Base-by-base conservation (phyloP, 169 alveolate genomes). In the Cryptosporidium felis region DNA sequence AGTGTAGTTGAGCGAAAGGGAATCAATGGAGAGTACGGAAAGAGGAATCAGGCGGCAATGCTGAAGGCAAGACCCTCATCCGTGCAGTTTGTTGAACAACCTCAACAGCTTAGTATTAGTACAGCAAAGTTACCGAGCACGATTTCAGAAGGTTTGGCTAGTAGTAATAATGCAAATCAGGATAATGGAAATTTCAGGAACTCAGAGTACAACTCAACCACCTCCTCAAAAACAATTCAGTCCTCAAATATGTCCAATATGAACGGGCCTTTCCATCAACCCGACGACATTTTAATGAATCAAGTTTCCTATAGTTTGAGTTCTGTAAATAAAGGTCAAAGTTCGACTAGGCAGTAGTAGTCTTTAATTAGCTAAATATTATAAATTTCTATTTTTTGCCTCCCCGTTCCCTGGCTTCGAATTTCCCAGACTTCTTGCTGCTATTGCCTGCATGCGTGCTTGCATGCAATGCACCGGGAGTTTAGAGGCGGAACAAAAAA, bases 1-100 rank as follows among this genome's bases (percentile, higher is more conserved):
- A 74, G 85, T 38, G 56, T 74, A 14, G 21, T 74, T 34, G 85
- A 74, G 41, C 60, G 85, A 53, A 74, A 74, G 47, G 85, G 85
- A n/a, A 74, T 74, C 18, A 53, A 56, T 18, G 85, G 85, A 14
- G 85, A 74, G 26, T 74, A 18, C 56, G 85, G 85, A 12, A 74
- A 56, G 40, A 74, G 85, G 41, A 56, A 40, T 40, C 49, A 34
- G 12, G 60, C 59, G 5, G 67, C 51, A 38, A 32, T 74, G 49
- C 26, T 74, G 2, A 74, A 74, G 44, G 58, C 40, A 14, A 74
- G 85, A 34, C 85, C 85, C 12, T 36, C 67, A 21, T 74, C 85
- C 12, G 41, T 36, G 9, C 21, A 47, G 21, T 42, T 32, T 23
- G n/a, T 65, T 3, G 81, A 65, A 23, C 3, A 65, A 45, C 62